These are phyloP conservation scores for Rhynchosporium agropyri DNA, from an alignment of 2,329 filamentous ascomycete species.

Conservation along the genomic window DNA sequence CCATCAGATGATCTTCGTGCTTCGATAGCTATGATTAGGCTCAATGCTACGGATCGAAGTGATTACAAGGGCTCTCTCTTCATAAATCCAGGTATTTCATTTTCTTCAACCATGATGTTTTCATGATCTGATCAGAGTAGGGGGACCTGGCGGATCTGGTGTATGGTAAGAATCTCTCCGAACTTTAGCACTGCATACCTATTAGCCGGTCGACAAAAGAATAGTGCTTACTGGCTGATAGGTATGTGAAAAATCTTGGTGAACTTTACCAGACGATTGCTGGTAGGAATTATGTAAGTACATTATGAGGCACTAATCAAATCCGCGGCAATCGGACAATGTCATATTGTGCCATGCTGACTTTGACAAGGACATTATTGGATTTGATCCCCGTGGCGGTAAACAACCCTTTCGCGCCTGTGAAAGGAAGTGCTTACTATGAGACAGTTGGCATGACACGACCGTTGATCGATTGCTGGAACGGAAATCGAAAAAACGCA, in stretches of 20 bases:
- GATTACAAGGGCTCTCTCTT: constrained; percentile 33
- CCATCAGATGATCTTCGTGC: constrained; percentile 27
- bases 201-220: neutral
- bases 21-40: constrained; percentile 30
- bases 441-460: constrained; percentile 26
- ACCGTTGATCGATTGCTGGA: constrained; percentile 25
- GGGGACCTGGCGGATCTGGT: constrained; percentile 53
- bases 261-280: constrained; percentile 47
- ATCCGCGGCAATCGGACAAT: neutral
- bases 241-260: constrained; percentile 28
- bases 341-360: neutral
- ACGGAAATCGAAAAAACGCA: constrained; percentile 41
- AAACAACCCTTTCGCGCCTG: neutral
- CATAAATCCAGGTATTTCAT: constrained; percentile 29
- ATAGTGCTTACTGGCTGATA: neutral
- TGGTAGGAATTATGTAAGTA: constrained; percentile 49
- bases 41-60: constrained; percentile 28
- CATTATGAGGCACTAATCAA: neutral
- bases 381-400: constrained; percentile 55
- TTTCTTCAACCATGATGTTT: neutral
- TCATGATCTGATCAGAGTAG: constrained; percentile 12
- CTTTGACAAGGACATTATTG: constrained; percentile 47
- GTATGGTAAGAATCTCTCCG: constrained; percentile 22
- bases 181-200: neutral
- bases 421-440: neutral